Percentiles rank a stretch among this genome's conserved stretches.
These are phyloP conservation scores for Pyrrhoderma lamaoense DNA, from an alignment of 1,284 basidiomycete genomes.

Conservation along the genomic window DNA sequence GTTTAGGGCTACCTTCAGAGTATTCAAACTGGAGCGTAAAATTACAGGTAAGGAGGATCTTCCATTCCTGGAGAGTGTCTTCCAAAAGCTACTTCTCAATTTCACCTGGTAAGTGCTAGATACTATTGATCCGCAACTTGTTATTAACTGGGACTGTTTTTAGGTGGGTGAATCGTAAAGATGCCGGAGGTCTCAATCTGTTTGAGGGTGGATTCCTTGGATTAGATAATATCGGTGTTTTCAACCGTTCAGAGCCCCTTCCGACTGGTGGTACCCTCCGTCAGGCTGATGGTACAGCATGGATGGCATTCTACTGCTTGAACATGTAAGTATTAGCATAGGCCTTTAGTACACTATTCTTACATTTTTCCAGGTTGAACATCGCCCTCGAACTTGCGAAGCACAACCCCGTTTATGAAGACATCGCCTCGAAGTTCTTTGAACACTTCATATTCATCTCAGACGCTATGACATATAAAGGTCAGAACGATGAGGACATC, in stretches of 20 bases:
- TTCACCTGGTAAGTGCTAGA: constrained; percentile 77
- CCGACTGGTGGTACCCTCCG: constrained; percentile 89
- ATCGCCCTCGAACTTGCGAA: constrained; percentile 97
- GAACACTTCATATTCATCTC: constrained; percentile 96
- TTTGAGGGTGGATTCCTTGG: constrained; percentile 99
- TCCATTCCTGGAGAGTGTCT: constrained; percentile 92
- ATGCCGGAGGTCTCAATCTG: constrained; percentile 89
- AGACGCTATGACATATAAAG: constrained; percentile 93
- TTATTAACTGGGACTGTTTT: constrained; percentile 6
- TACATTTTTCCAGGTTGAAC: constrained; percentile 59
- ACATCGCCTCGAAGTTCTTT: constrained; percentile 99
- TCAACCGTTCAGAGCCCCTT: constrained; percentile 95
- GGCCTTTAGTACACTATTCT: constrained; percentile 10
- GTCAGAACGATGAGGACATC: constrained; percentile 59
- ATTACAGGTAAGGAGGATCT: constrained; percentile 87
- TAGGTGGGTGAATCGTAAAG: constrained; percentile 98
- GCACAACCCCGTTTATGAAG: constrained; percentile 96
- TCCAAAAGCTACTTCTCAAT: constrained; percentile 95
- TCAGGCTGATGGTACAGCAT: constrained; percentile 96
- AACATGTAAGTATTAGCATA: constrained; percentile 63
- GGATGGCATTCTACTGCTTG: constrained; percentile 98
- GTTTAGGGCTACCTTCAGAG: constrained; percentile 83
- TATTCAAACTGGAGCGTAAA: constrained; percentile 98
- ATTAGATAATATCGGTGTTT: constrained; percentile 95
- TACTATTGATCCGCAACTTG: background rate